phyloP scores from a whole-genome alignment of 257 asterid genomes.

The Petrea volubilis region DNA sequence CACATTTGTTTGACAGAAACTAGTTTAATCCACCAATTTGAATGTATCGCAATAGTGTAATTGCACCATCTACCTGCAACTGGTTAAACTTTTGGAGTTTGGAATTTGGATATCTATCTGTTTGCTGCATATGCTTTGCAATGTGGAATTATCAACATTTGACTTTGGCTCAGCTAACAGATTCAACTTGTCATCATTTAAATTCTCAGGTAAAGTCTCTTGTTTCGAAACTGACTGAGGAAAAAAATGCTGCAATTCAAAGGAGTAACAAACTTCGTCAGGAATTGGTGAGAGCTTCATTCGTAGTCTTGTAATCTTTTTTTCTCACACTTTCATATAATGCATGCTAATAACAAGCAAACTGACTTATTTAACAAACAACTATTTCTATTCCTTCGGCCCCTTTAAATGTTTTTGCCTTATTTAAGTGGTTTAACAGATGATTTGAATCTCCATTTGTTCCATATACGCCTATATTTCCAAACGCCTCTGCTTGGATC shows the following conservation, averaged over 20 bases:
- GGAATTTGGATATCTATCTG: neutral
- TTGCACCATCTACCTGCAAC: neutral
- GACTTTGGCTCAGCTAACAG: constrained; percentile 3
- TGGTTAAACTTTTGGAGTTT: neutral
- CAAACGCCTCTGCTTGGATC: constrained; percentile 7
- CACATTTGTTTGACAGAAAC: neutral
- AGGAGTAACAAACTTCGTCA: constrained; percentile 62
- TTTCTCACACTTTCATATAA: neutral
- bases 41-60: neutral
- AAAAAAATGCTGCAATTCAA: constrained; percentile 65
- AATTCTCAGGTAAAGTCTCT: constrained; percentile 55
- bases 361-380: neutral
- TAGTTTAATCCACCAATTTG: neutral
- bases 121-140: neutral
- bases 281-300: constrained; percentile 66
- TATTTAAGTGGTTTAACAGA: neutral
- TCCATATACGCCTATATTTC: neutral
- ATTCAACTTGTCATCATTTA: neutral
- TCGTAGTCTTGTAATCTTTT: neutral
- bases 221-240: constrained; percentile 65
- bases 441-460: neutral
- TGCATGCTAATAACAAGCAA: neutral
- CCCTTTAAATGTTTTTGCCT: neutral
- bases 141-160: neutral
- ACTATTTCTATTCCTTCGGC: neutral